phyloP scores from a whole-genome alignment of 164 flowering plant genomes.

The Vitis rupestris region DNA sequence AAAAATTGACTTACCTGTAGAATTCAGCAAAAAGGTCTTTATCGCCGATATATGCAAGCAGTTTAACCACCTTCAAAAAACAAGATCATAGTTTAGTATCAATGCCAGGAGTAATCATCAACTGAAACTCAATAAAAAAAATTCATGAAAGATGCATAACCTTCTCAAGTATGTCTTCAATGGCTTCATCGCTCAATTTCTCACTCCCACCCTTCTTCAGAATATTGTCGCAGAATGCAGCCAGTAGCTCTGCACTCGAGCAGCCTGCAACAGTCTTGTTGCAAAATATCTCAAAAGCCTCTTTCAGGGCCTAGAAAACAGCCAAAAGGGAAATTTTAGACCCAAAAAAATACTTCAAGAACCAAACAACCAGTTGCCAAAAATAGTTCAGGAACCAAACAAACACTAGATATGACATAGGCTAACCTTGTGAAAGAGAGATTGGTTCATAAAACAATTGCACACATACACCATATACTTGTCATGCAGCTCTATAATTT shows the following conservation, averaged over 20 bases:
- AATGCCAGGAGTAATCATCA: no score
- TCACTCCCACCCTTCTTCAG: constrained; percentile 82
- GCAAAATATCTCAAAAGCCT: constrained; percentile 38
- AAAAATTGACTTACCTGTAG: constrained; percentile 21
- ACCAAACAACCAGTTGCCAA: no score
- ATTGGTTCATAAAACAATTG: constrained; percentile 24
- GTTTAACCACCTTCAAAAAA: constrained; percentile 55
- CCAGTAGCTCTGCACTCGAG: constrained; percentile 72
- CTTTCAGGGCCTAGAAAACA: constrained; percentile 48
- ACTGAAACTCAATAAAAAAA: not conserved
- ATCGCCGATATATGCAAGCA: constrained; percentile 31
- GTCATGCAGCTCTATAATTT: constrained; percentile 29
- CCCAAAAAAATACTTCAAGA: no score
- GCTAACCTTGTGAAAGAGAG: constrained; percentile 28
- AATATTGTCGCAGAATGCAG: constrained; percentile 78
- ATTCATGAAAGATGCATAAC: constrained; percentile 18
- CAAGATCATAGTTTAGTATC: not conserved
- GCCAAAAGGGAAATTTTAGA: no score
- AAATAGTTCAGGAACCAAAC: no score
- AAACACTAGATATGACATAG: no score
- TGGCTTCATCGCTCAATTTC: constrained; percentile 77
- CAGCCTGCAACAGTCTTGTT: constrained; percentile 70
- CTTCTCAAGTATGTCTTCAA: constrained; percentile 81
- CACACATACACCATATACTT: constrained; percentile 26
- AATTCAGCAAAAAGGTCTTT: constrained; percentile 37